Evolutionary conservation across 768 basidiomycete genomes (phyloP).

Genomic region (Amanita molliuscula): DNA sequence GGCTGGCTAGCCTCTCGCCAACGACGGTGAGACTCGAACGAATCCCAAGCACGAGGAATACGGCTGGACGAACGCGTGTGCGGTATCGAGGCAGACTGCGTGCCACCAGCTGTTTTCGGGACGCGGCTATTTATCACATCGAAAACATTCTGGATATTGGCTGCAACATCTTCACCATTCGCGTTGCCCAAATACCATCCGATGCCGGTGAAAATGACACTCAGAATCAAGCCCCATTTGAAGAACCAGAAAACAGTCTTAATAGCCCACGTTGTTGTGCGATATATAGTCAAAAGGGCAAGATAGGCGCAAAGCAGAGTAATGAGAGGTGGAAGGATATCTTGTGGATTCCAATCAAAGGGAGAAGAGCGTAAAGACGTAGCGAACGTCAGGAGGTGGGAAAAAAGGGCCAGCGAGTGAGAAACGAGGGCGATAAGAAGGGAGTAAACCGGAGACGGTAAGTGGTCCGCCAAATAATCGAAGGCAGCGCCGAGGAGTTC

Average conservation of each 20-base stretch:
- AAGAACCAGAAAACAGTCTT: constrained; percentile 56
- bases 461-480: constrained; percentile 37
- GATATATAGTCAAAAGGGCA: constrained; percentile 67
- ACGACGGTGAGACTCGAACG: constrained; percentile 48
- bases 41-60: constrained; percentile 41
- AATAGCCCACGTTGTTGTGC: constrained; percentile 68
- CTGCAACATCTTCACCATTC: constrained; percentile 10
- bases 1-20: constrained; percentile 31
- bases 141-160: constrained; percentile 7
- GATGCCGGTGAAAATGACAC: constrained; percentile 36
- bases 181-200: constrained; percentile 43
- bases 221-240: constrained; percentile 67
- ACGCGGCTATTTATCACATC: constrained; percentile 24
- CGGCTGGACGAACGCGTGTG: constrained; percentile 4
- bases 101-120: constrained; percentile 17
- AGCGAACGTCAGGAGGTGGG: constrained; percentile 38
- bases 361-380: constrained; percentile 41
- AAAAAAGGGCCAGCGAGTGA: constrained; percentile 38
- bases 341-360: constrained; percentile 56
- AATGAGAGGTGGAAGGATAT: constrained; percentile 63
- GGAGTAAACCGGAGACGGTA: constrained; percentile 48
- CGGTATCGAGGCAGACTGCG: constrained; percentile 14
- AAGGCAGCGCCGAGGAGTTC: constrained; percentile 44
- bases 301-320: constrained; percentile 65
- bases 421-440: constrained; percentile 41